phyloP scores from a whole-genome alignment of 768 basidiomycete species.

The Rhodocollybia butyracea region DNA sequence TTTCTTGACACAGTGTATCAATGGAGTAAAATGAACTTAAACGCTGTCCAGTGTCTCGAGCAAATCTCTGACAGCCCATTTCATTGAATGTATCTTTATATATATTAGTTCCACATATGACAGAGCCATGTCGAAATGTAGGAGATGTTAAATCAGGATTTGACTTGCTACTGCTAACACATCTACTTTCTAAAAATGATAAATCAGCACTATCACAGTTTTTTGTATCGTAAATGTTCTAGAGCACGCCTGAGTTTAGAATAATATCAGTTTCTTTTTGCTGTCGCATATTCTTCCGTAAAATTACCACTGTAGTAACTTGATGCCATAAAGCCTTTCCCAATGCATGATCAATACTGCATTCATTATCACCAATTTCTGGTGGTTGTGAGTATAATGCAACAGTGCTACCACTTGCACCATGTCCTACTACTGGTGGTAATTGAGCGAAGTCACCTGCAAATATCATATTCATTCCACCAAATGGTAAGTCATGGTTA shows the following conservation, averaged over 20 bases:
- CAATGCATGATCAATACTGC: slow-evolving; percentile 11
- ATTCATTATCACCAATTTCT: slow-evolving; percentile 5
- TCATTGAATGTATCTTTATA: slow-evolving; percentile 23
- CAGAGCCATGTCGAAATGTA: slow-evolving; percentile 19
- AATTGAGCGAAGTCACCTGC: slow-evolving; percentile 30
- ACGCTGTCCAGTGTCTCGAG: slow-evolving; percentile 13
- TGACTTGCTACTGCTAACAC: slow-evolving; percentile 5
- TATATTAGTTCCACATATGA: slow-evolving; percentile 21
- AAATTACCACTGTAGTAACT: slow-evolving; percentile 17
- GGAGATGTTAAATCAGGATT: slow-evolving; percentile 6
- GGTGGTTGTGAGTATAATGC: slow-evolving; percentile 22
- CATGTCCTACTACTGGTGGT: slow-evolving; percentile 18
- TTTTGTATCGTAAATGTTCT: slow-evolving; percentile 23
- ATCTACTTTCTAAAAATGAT: slow-evolving; percentile 12
- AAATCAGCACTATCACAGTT: slow-evolving; percentile 22
- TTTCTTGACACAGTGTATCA: not conserved
- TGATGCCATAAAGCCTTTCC: slow-evolving; percentile 19
- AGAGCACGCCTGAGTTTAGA: slow-evolving; percentile 15
- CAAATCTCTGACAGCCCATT: slow-evolving; percentile 18
- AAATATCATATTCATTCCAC: slow-evolving; percentile 24
- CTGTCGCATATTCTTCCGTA: slow-evolving; percentile 19
- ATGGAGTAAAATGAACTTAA: slow-evolving; percentile 12
- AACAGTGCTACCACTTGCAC: not conserved
- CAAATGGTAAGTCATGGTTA: slow-evolving; percentile 13
- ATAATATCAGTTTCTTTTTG: slow-evolving; percentile 10